phyloP scores from a whole-genome alignment of 2,329 filamentous ascomycete species.

The Akanthomyces muscarius region DNA sequence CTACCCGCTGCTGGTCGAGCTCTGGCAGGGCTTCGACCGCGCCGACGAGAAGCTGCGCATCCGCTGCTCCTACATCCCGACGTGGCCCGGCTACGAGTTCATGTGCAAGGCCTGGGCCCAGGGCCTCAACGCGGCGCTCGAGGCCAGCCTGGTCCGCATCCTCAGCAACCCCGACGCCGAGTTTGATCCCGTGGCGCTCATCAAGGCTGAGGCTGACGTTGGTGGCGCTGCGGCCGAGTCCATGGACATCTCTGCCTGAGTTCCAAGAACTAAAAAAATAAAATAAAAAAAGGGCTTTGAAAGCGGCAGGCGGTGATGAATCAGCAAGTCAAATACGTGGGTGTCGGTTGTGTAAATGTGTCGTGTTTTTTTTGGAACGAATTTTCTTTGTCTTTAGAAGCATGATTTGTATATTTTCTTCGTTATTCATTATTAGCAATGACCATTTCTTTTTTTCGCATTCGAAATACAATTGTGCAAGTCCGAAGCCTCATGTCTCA shows the following conservation, averaged over 20 bases:
- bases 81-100: conserved; percentile 16
- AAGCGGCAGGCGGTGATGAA: background rate
- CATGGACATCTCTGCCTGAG: conserved; percentile 3
- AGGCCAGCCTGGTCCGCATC: conserved; percentile 15
- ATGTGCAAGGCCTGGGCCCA: conserved; percentile 12
- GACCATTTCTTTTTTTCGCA: background rate
- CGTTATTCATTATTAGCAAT: background rate
- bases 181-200: conserved; percentile 8
- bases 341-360: background rate
- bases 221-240: background rate
- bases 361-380: background rate
- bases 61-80: conserved; percentile 10
- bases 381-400: background rate
- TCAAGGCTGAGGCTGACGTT: background rate
- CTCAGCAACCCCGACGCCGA: conserved; percentile 10
- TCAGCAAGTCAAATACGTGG: background rate
- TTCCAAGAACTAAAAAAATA: background rate
- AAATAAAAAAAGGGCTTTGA: background rate
- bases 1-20: conserved; percentile 14
- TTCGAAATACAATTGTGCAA: background rate
- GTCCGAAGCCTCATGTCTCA: background rate
- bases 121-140: conserved; percentile 14
- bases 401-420: background rate
- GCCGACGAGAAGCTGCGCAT: conserved; percentile 13
- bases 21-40: conserved; percentile 12